Conservation (phyloP, 257 asterid species). For the Solanum habrochaites region DNA sequence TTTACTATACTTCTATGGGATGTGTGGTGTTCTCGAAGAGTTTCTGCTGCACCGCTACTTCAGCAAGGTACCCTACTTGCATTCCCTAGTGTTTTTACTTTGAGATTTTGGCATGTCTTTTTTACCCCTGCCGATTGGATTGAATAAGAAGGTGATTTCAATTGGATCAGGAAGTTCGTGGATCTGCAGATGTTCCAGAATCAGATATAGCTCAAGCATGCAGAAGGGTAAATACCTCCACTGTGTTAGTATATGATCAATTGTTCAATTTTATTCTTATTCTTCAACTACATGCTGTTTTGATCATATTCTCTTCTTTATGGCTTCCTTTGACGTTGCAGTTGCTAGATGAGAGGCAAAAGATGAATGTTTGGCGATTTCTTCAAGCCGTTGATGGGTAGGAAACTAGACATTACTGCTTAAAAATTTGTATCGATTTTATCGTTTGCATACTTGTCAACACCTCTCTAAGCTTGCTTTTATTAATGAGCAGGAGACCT, state of each 20-base stretch:
- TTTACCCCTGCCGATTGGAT: not conserved
- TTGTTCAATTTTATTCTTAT: not conserved
- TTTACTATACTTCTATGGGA: conserved; percentile 73
- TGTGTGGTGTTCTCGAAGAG: conserved; percentile 74
- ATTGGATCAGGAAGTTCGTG: conserved; percentile 69
- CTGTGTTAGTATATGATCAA: not conserved
- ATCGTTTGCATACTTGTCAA: not conserved
- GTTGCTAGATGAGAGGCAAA: conserved; percentile 89
- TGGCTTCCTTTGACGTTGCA: conserved; percentile 18
- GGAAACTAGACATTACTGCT: not conserved
- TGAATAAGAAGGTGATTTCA: not conserved
- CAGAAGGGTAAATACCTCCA: conserved; percentile 58
- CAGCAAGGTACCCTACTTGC: conserved; percentile 58
- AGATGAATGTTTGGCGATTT: conserved; percentile 61
- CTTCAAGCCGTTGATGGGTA: conserved; percentile 78
- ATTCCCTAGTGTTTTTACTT: not conserved
- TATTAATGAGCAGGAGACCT: conserved; percentile 54
- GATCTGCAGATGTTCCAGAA: conserved; percentile 51
- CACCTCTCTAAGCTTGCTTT: not conserved
- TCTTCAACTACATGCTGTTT: not conserved
- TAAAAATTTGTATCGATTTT: not conserved
- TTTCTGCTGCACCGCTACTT: conserved; percentile 67
- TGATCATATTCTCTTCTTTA: not conserved
- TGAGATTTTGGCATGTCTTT: not conserved
- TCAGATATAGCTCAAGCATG: conserved; percentile 92